A percentile compares a stretch with the other conserved stretches of the same genome.
phyloP scores from a whole-genome alignment of 2,329 filamentous ascomycete genomes.

The Nemania sp. region DNA sequence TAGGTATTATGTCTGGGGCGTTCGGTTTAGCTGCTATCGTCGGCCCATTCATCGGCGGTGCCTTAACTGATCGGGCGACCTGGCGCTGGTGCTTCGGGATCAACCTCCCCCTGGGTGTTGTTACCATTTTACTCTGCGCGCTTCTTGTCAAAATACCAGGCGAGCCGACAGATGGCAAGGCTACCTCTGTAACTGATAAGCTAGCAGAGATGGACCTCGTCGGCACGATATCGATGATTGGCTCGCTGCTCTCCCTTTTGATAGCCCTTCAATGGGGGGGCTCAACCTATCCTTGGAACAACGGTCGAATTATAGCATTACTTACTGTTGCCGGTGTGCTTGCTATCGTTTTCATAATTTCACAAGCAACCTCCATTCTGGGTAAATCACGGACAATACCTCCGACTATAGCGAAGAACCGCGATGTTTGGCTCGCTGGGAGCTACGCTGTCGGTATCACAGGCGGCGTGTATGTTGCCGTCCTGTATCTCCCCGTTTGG shows the following conservation, averaged over 20 bases:
- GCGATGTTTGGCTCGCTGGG: too few relatives aligned
- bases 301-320: constrained; percentile 13
- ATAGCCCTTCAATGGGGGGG: constrained; percentile 51
- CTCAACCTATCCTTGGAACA: constrained; percentile 37
- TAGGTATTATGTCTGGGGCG: neutral
- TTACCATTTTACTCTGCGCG: too few relatives aligned
- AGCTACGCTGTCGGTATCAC: too few relatives aligned
- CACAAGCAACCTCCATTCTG: too few relatives aligned
- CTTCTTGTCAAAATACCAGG: too few relatives aligned
- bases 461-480: too few relatives aligned
- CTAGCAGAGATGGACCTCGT: constrained; percentile 26
- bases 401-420: too few relatives aligned
- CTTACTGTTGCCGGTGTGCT: constrained; percentile 17
- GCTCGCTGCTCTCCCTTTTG: constrained; percentile 45
- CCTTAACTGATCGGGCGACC: neutral
- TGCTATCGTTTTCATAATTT: neutral
- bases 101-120: too few relatives aligned
- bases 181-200: neutral
- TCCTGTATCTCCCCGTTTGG: too few relatives aligned
- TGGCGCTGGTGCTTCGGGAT: constrained; percentile 28
- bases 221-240: constrained; percentile 22
- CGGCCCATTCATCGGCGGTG: neutral
- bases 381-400: too few relatives aligned
- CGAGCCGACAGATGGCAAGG: too few relatives aligned
- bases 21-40: neutral